phyloP scores from a whole-genome alignment of 2,329 filamentous ascomycete genomes.

The Chaetomium strumarium region DNA sequence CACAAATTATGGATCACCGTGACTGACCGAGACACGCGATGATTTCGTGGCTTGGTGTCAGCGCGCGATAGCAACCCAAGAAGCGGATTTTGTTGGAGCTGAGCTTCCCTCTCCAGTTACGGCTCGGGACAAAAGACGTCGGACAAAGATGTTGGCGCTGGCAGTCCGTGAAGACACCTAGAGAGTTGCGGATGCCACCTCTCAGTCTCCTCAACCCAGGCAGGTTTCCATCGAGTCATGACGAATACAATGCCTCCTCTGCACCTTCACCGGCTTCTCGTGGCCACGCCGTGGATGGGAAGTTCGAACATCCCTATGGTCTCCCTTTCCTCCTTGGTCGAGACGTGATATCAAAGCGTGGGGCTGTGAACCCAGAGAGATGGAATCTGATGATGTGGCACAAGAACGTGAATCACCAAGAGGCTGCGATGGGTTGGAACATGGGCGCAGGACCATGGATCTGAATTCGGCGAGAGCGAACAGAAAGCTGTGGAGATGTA shows the following conservation, averaged over 20 bases:
- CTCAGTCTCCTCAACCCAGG: conserved; percentile 14
- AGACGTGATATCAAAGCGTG: conserved; percentile 3
- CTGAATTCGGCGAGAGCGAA: conserved; percentile 3
- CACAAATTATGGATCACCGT: too few species aligned
- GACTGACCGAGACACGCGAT: too few species aligned
- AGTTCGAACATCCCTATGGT: conserved; percentile 18
- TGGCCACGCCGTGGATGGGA: conserved; percentile 11
- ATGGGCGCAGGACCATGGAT: background rate
- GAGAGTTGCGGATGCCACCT: background rate
- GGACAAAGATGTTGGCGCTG: conserved; percentile 1
- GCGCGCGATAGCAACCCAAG: conserved; percentile 7
- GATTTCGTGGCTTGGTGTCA: conserved; percentile 5
- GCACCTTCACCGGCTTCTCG: conserved; percentile 17
- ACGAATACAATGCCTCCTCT: conserved; percentile 11
- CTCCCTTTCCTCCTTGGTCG: conserved; percentile 15
- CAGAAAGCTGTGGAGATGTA: conserved; percentile 13
- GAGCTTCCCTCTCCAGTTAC: conserved; percentile 3
- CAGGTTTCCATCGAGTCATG: conserved; percentile 4
- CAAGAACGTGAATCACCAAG: conserved; percentile 1
- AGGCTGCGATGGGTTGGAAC: background rate
- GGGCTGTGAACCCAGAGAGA: conserved; percentile 10
- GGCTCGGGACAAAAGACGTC: too few species aligned
- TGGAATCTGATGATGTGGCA: background rate
- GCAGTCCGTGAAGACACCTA: background rate
- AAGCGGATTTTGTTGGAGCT: conserved; percentile 10